Evolutionary conservation across 2,329 filamentous ascomycete genomes (phyloP), one percentile per base, ranked within the genome.

Genomic region (Alternaria longipes): DNA sequence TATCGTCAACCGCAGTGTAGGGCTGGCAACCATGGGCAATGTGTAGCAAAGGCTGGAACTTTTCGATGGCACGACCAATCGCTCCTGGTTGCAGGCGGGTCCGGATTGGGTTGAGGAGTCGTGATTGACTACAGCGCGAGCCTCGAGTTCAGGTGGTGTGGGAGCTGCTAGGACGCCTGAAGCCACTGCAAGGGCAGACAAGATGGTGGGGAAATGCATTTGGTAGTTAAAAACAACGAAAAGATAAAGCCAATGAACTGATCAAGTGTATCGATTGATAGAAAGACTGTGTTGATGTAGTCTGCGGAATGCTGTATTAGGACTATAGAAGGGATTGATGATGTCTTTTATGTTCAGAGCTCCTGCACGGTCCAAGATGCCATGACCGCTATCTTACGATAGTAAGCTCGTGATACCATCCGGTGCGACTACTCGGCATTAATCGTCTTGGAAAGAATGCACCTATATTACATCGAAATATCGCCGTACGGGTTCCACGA

Each of bases 81-180:
- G 49, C 49, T 30, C 49, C 49, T 52, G 5, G 8, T 52, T 52
- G 49, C 24, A 52, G 16, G 36, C 49, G 49, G 16, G 34, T 52
- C 8, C 16, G 49, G 22, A 52, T 20, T n/a, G 49, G 49, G n/a
- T 52, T 52, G 49, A 52, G 49, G 22, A 41, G 24, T 14, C 11
- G 24, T 52, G 49, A 6, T 16, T n/a, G 36, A 52, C 49, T 52
- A 52, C 49, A 52, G 49, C 49, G 36, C 53, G 53, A 38, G 42
- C 16, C 20, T 55, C 42, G 8, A 55, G 20, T 3, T 24, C 20
- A 5, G 32, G 20, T 9, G 41, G 11, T 3, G 24, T 40, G 3
- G 53, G 14, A 9, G 22, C 40, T 41, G 40, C 40, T 12, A 41
- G 18, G 40, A 41, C 40, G 5, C 40, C 40, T 14, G 18, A 41